Conservation (phyloP, 331 rosid genomes). For the Malus hybrid region DNA sequence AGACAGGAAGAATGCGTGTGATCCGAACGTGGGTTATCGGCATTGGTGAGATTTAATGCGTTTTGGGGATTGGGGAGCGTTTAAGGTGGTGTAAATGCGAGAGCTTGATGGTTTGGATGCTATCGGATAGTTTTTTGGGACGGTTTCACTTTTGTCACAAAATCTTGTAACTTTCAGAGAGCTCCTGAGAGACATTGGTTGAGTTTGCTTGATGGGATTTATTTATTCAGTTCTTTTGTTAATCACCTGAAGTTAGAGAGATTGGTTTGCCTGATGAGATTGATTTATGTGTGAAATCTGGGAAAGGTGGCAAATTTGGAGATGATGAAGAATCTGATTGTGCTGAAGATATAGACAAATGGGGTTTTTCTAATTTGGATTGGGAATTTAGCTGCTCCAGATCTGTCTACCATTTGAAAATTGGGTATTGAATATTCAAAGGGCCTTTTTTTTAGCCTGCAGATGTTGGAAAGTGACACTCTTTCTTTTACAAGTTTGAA, state of each 20-base stretch:
- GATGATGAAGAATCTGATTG: not conserved
- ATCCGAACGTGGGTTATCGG: constrained; percentile 12
- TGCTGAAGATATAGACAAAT: not conserved
- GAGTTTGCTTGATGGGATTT: not conserved
- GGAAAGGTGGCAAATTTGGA: not conserved
- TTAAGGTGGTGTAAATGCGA: not conserved
- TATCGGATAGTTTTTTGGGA: not conserved
- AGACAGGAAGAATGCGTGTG: constrained; percentile 14
- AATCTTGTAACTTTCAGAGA: not conserved
- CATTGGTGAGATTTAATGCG: constrained; percentile 29
- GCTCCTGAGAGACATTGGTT: not conserved
- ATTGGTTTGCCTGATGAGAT: not conserved
- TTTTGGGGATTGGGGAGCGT: not conserved
- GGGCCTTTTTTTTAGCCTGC: not conserved
- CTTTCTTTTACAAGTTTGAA: not conserved
- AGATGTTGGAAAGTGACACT: not conserved
- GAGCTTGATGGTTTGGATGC: constrained; percentile 7
- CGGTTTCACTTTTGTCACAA: not conserved
- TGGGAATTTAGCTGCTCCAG: not conserved
- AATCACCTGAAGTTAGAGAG: not conserved
- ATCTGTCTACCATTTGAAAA: not conserved
- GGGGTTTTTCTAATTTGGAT: not conserved
- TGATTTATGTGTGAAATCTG: not conserved
- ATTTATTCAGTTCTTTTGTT: not conserved
- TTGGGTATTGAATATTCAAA: not conserved